Evolutionary conservation across 768 basidiomycete species (phyloP).

Genomic region (Epithele typhae): DNA sequence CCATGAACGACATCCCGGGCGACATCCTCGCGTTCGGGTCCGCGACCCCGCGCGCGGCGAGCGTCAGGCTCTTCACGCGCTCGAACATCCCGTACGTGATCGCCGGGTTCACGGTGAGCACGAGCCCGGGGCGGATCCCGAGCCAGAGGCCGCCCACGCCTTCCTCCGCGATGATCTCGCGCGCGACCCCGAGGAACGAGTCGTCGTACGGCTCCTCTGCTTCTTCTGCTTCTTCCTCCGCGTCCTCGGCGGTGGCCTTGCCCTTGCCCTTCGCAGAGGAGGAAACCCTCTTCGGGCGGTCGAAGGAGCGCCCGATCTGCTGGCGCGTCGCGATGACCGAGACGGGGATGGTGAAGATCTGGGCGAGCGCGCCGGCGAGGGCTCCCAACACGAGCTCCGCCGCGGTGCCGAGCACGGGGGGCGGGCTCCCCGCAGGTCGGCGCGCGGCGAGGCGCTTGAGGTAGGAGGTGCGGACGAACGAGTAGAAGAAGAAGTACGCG

Average conservation of each 20-base stretch:
- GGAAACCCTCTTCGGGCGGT: slow-evolving; percentile 10
- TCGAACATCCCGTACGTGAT: slow-evolving; percentile 97
- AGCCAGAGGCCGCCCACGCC: slow-evolving; percentile 89
- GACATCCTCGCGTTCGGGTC: slow-evolving; percentile 53
- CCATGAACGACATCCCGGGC: slow-evolving; percentile 71
- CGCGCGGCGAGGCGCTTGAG: slow-evolving; percentile 62
- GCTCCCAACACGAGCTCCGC: slow-evolving; percentile 89
- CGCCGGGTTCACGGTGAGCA: slow-evolving; percentile 96
- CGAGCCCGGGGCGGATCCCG: slow-evolving; percentile 86
- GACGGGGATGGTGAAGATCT: slow-evolving; percentile 98
- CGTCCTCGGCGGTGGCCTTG: slow-evolving; percentile 8
- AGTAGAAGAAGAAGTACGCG: slow-evolving; percentile 99
- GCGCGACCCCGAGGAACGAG: slow-evolving; percentile 74
- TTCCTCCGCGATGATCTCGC: slow-evolving; percentile 86
- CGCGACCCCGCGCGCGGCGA: slow-evolving; percentile 42
- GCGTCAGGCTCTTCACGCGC: slow-evolving; percentile 73
- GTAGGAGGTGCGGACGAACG: slow-evolving; percentile 81
- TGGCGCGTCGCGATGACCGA: slow-evolving; percentile 97
- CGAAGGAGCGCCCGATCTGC: slow-evolving; percentile 64
- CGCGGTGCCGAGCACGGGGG: slow-evolving; percentile 62
- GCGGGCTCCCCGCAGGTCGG: slow-evolving; percentile 55
- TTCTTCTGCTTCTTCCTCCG: slow-evolving; percentile 3
- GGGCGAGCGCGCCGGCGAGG: slow-evolving; percentile 87
- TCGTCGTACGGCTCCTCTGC: slow-evolving; percentile 42
- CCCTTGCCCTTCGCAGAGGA: slow-evolving; percentile 5